Percentiles rank a stretch among this genome's conserved stretches.
Conservation (phyloP, 805 yeast species). For the Candida succiphila region DNA sequence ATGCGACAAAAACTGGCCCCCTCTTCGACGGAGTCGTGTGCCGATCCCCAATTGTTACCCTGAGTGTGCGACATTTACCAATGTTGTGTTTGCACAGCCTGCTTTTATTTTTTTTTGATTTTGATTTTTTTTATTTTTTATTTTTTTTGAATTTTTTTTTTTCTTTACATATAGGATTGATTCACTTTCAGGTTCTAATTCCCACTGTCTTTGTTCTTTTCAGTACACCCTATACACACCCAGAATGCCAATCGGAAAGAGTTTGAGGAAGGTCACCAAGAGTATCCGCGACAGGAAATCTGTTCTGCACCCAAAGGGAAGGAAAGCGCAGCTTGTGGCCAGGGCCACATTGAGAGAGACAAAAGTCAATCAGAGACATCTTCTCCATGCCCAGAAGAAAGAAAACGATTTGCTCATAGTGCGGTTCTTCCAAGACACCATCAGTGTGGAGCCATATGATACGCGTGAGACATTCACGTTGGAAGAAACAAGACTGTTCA, state of each 20-base stretch:
- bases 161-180: not conserved
- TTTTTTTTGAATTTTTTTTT: not conserved
- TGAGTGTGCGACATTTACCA: too few species aligned
- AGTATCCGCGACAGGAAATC: slow-evolving; percentile 44
- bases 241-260: slow-evolving; percentile 60
- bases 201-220: not conserved
- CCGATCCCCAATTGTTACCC: too few species aligned
- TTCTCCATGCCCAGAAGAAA: slow-evolving; percentile 46
- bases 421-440: slow-evolving; percentile 50
- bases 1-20: too few species aligned
- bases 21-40: too few species aligned
- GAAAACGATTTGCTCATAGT: slow-evolving; percentile 50
- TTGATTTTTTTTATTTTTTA: not conserved
- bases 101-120: too few species aligned
- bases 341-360: slow-evolving; percentile 82
- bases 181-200: too few species aligned
- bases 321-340: slow-evolving; percentile 75
- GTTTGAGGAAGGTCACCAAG: slow-evolving; percentile 55
- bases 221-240: not conserved
- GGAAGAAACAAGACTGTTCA: slow-evolving; percentile 51
- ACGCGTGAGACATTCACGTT: slow-evolving; percentile 33
- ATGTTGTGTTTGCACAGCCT: too few species aligned
- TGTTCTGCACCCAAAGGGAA: slow-evolving; percentile 75
- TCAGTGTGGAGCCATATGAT: slow-evolving; percentile 28
- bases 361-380: slow-evolving; percentile 53